These are phyloP conservation scores for Diaporthe amygdali DNA, from an alignment of 2,329 filamentous ascomycete genomes.

Conservation along the genomic window DNA sequence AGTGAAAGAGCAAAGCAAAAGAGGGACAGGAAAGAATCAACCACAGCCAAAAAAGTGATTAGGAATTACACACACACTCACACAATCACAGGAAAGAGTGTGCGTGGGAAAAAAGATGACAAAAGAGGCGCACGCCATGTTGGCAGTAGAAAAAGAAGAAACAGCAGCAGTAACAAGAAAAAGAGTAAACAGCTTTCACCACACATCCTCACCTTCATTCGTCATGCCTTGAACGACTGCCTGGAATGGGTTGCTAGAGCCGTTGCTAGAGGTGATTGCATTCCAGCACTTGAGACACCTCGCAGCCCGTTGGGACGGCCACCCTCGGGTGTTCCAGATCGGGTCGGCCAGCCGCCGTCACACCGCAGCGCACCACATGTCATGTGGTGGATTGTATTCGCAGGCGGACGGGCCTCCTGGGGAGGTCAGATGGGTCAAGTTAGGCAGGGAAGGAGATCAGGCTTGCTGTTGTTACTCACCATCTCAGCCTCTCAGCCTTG, in stretches of 20 bases:
- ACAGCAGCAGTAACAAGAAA: background rate
- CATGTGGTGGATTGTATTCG: background rate
- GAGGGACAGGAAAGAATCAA: background rate
- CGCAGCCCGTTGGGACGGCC: background rate
- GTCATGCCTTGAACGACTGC: background rate
- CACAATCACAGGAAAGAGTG: background rate
- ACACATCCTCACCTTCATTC: background rate
- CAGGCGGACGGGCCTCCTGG: background rate
- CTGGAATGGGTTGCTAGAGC: conserved; percentile 22
- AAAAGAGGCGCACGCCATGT: conserved; percentile 3
- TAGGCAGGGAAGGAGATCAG: background rate
- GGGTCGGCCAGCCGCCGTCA: background rate
- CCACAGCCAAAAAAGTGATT: background rate
- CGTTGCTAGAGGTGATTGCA: conserved; percentile 20
- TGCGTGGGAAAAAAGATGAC: background rate
- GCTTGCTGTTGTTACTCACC: background rate
- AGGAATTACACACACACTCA: too few relatives aligned
- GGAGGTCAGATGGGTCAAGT: background rate
- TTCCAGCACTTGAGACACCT: conserved; percentile 20
- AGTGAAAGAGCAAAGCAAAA: background rate
- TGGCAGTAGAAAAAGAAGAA: background rate
- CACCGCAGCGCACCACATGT: background rate
- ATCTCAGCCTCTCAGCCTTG: background rate
- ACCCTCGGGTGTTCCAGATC: background rate
- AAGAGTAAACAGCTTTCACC: background rate